Base-by-base conservation (phyloP, 768 basidiomycete genomes). In the Vararia minispora region DNA sequence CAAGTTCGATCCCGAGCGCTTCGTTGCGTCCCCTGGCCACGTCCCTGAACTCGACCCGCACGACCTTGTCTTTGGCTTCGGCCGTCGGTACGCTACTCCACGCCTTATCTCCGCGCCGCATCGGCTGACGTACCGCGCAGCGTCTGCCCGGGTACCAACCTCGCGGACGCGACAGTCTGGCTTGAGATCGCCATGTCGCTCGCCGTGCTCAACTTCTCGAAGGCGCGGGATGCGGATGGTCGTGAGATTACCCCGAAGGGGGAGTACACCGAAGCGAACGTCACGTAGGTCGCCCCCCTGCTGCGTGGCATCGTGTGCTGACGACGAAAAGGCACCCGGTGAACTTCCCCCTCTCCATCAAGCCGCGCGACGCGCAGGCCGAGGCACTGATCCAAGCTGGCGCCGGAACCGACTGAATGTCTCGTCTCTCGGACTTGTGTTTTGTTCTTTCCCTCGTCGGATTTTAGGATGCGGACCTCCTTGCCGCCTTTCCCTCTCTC, bases 31-130 rank as follows among this genome's bases (percentile, higher is more conserved):
- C n/a, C n/a, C 23, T 16, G 42, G 48, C 39, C 6, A 37, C 41
- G 7, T 35, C 36, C 33, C 48, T 25, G 41, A 49, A 40, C 42
- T 50, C 21, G 41, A 48, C 17, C 53, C 78, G 42, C 72, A 71
- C 39, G 64, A 64, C 33, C 52, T 76, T 33, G 76, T 72, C 48
- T 84, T 81, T 57, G 80, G 80, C 6, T 84, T 80, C 50, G 80
- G 80, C 33, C 63, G 80, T 58, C 69, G 80, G 69, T 68, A 42
- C 43, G 67, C 57, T 24, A 21, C 17, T 30, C 13, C 25, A n/a
- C n/a, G n/a, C n/a, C n/a, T n/a, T n/a, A n/a, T n/a, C n/a, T n/a
- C n/a, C n/a, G n/a, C n/a, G n/a, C n/a, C n/a, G n/a, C n/a, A n/a
- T n/a, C n/a, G n/a, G n/a, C n/a, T n/a, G n/a, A n/a, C n/a, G 18